Conservation (phyloP, 2,329 filamentous ascomycete genomes). For the Beauveria medogensis region DNA sequence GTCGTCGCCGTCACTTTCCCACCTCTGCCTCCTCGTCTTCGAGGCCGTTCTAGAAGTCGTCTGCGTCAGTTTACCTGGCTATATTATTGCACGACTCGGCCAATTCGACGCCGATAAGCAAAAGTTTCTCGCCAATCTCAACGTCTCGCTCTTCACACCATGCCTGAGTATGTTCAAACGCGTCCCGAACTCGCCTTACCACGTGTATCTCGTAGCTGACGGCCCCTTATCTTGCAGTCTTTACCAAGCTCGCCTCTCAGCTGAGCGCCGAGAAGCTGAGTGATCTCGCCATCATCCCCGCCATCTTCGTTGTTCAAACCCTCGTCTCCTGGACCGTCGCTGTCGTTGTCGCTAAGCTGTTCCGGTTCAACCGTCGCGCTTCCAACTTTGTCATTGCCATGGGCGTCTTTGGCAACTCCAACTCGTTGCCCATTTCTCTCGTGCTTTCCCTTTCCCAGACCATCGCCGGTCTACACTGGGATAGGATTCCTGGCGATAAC, state of each 20-base stretch:
- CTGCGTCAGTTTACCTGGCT: slow-evolving; percentile 88
- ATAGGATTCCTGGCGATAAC: slow-evolving; percentile 77
- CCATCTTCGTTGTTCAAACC: slow-evolving; percentile 87
- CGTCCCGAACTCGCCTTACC: not conserved
- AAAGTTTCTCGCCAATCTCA: slow-evolving; percentile 93
- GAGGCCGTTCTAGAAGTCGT: slow-evolving; percentile 93
- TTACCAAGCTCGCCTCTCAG: slow-evolving; percentile 93
- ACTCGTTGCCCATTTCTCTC: slow-evolving; percentile 92
- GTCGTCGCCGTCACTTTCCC: slow-evolving; percentile 56
- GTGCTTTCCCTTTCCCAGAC: slow-evolving; percentile 92
- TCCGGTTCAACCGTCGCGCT: slow-evolving; percentile 75
- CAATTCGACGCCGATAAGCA: slow-evolving; percentile 95
- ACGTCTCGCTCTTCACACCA: slow-evolving; percentile 92
- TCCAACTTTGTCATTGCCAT: slow-evolving; percentile 95
- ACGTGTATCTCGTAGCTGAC: not conserved
- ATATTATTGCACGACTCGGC: slow-evolving; percentile 80
- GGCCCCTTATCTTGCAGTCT: slow-evolving; percentile 52
- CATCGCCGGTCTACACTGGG: slow-evolving; percentile 86
- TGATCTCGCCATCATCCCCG: slow-evolving; percentile 88
- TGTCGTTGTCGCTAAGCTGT: slow-evolving; percentile 60
- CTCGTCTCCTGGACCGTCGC: slow-evolving; percentile 77
- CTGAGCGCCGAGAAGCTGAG: slow-evolving; percentile 82
- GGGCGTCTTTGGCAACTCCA: slow-evolving; percentile 96
- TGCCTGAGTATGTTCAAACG: slow-evolving; percentile 66
- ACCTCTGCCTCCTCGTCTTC: slow-evolving; percentile 77